Evolutionary conservation across 176 grass and related monocot genomes (phyloP).

Genomic region (Oryza coarctata): DNA sequence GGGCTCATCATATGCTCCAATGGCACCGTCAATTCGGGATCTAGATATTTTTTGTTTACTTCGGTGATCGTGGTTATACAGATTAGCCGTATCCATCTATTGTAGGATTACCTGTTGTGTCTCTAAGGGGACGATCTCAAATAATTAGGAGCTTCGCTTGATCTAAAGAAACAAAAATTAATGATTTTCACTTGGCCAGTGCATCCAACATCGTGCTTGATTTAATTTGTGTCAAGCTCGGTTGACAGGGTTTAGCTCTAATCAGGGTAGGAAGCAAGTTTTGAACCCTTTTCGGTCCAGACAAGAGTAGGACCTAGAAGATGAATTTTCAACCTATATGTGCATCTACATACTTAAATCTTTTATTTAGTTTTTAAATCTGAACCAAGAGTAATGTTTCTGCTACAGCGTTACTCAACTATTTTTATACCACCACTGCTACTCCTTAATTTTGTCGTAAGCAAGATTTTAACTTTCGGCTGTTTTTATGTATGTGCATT

Average conservation of each 20-base stretch:
- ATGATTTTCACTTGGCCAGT: neutral
- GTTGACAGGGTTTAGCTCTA: neutral
- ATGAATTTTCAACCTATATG: neutral
- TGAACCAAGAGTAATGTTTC: neutral
- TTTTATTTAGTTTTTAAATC: neutral
- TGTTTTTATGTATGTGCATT: slow-evolving; percentile 2
- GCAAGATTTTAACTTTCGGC: neutral
- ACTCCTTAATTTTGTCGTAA: slow-evolving; percentile 5
- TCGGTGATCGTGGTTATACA: neutral
- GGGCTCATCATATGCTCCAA: neutral
- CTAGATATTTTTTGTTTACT: neutral
- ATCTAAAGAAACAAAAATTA: too few relatives aligned
- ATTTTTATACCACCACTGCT: neutral
- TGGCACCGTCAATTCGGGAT: neutral
- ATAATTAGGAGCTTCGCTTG: neutral
- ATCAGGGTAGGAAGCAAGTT: neutral
- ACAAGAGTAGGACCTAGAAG: neutral
- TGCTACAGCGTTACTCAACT: neutral
- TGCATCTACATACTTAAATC: neutral
- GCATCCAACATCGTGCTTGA: neutral
- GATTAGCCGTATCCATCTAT: neutral
- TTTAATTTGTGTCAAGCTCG: neutral
- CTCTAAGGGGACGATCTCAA: neutral
- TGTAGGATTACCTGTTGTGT: neutral
- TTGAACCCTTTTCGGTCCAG: neutral